These are phyloP conservation scores for Komagataella mondaviorum DNA, from an alignment of 805 yeast genomes.

Conservation along the genomic window DNA sequence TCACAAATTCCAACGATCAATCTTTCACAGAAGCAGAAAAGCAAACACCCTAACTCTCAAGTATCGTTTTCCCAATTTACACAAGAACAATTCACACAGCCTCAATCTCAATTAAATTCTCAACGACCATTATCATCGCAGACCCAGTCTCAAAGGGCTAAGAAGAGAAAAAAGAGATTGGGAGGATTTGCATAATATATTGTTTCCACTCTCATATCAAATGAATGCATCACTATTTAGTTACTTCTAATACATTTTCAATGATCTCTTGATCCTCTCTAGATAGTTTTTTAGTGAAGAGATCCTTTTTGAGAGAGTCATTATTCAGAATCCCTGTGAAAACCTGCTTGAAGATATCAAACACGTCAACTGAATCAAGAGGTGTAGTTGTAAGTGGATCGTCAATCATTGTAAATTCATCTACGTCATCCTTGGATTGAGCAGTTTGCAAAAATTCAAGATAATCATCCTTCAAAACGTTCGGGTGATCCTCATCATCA, in stretches of 20 bases:
- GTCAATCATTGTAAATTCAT: conserved; percentile 67
- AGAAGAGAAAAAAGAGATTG: conserved; percentile 27
- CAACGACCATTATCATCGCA: conserved; percentile 1
- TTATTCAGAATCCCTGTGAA: conserved; percentile 16
- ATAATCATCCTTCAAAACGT: conserved; percentile 27
- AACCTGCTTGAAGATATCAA: conserved; percentile 46
- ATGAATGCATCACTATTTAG: background rate
- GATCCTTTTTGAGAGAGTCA: background rate
- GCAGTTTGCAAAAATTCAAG: conserved; percentile 33
- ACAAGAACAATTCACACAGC: conserved; percentile 5
- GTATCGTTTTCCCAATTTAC: conserved; percentile 18
- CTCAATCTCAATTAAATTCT: background rate
- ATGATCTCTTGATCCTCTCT: background rate
- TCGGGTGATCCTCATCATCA: conserved; percentile 15
- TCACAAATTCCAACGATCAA: conserved; percentile 2
- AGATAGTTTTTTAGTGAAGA: background rate
- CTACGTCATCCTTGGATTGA: conserved; percentile 30
- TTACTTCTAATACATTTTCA: background rate
- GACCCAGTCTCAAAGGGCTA: conserved; percentile 3
- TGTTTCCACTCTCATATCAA: conserved; percentile 1
- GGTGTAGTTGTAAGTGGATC: conserved; percentile 73
- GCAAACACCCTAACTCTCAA: conserved; percentile 10
- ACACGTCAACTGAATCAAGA: conserved; percentile 65
- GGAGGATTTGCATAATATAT: conserved; percentile 31
- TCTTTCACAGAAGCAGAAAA: conserved; percentile 1